Base-by-base conservation (phyloP, 768 basidiomycete genomes). In the Paxillus involutus region DNA sequence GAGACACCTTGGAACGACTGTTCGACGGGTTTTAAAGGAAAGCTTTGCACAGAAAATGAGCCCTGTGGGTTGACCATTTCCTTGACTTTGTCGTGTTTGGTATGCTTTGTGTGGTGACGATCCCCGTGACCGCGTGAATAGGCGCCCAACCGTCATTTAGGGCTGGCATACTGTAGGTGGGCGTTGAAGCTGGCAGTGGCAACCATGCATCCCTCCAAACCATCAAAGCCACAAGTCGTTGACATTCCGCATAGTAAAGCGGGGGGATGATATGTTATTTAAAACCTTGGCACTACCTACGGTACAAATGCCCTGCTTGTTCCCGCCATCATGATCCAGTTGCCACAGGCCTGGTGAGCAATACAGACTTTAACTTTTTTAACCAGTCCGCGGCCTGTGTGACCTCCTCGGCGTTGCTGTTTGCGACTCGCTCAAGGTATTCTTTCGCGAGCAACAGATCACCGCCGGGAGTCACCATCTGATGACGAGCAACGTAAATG, bases 391-490 rank as follows among this genome's bases (percentile, higher is more conserved):
- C 76, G 0, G 90, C 93, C 51, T 78, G 79, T 12, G 79, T 80
- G 16, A 89, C 89, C 61, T 94, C 91, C 63, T 92, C 90, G 11
- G 83, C 83, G 70, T 95, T 94, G 63, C 89, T 93, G 44, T 71
- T 71, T 4, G 89, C 84, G 26, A 97, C 83, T 45, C 76, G 77
- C 54, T 91, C 84, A 30, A 94, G 75, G 68, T 87, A 89, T 47
- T 85, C 81, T 61, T 77, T 79, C 13, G 94, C 92, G 56, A 94
- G 73, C 32, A 69, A 61, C n/a, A 91, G 64, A 68, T 91, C 82
- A 24, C 86, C 85, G 48, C 81, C 77, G 43, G 83, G 75, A 37
- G 77, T 76, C 47, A 75, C 69, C 67, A 92, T 78, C 59, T 94
- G 84, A 62, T 89, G 84, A 53, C 89, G 86, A 14, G 94, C 94